Base-by-base conservation (phyloP, 106 monocot species). In the Gastrodia elata region DNA sequence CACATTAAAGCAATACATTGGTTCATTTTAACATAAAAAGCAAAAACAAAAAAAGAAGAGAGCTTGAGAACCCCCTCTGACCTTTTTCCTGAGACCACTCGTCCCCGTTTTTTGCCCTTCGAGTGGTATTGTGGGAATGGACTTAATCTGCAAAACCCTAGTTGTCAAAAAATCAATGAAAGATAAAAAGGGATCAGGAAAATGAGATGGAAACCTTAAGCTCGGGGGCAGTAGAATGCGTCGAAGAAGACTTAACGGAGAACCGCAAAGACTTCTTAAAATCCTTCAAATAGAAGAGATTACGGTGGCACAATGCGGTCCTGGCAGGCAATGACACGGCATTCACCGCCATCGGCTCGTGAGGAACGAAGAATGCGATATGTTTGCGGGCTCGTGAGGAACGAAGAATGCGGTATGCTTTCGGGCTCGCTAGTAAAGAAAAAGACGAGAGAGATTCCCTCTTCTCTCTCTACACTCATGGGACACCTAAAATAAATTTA, bases 31-130 rank as follows among this genome's bases (percentile, higher is more conserved):
- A 32, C 16, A 22, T 27, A 36, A 20, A 43, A 74, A 73, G 38
- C 27, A 76, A n/a, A 25, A 74, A 7, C 7, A 73, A 2, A 52
- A 22, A 18, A 52, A 30, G 25, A 59, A 61, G 32, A n/a, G n/a
- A n/a, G n/a, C n/a, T 61, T 27, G 38, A 36, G 68, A 73, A 72
- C 38, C 2, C 8, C 33, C 49, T 41, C 65, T 1, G 14, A 83
- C 97, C 91, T 98, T 98, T 79, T 98, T 98, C 69, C 98, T 74
- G 35, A 98, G 80, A 0, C 98, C 98, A 56, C 98, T 98, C 3
- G 98, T 98, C 24, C 98, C 98, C 0, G 98, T 98, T 83, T 98
- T 98, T 85, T 98, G 98, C 70, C 98, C 98, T 74, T 98, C 98
- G 27, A 86, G 81, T 13, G 98, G 93, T 71, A 87, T 98, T 10